Base-by-base conservation (phyloP, 345 rosid species). In the Brassica nigra region DNA sequence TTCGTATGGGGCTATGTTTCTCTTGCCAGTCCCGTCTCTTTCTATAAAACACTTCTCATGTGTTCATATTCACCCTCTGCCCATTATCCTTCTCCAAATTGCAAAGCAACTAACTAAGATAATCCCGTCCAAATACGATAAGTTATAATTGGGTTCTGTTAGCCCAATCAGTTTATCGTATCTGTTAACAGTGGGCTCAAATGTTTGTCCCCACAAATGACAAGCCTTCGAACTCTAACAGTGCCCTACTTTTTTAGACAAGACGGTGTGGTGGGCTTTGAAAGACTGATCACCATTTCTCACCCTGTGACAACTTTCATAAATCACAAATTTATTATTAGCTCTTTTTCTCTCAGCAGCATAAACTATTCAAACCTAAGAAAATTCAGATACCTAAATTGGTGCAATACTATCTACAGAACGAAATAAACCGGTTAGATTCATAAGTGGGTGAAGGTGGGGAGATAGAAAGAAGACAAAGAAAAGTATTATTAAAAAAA, bases 1-100 rank as follows among this genome's bases (percentile, higher is more conserved):
- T 78, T 83, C 84, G 31, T 82, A 77, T 74, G 92, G 92, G 18
- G 18, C 68, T 74, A 78, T 57, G 75, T 20, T 81, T 87, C n/a
- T 44, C 58, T 82, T 62, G 64, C 47, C 5, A 62, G 87, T 84
- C 86, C 57, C 80, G 76, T 85, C 85, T 73, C 57, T 61, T 73
- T 54, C 68, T 34, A 11, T 9, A 3, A 20, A 69, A 68, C 75
- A 62, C 52, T 52, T 63, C 62, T 54, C 79, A 75, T 80, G 71
- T 69, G 57, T 33, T 49, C 30, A 10, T 62, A 44, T 58, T 73
- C 81, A 39, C 39, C 61, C 64, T 49, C 3, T 27, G 18, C 58
- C 2, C 7, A 44, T 30, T 18, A 47, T 14, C 54, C 59, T 9
- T 5, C 3, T n/a, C 16, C 59, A 54, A 15, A 54, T 16, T 54